These are phyloP conservation scores for Elongisporangium undulatum DNA, from an alignment of 352 stramenopile genomes.

Conservation along the genomic window DNA sequence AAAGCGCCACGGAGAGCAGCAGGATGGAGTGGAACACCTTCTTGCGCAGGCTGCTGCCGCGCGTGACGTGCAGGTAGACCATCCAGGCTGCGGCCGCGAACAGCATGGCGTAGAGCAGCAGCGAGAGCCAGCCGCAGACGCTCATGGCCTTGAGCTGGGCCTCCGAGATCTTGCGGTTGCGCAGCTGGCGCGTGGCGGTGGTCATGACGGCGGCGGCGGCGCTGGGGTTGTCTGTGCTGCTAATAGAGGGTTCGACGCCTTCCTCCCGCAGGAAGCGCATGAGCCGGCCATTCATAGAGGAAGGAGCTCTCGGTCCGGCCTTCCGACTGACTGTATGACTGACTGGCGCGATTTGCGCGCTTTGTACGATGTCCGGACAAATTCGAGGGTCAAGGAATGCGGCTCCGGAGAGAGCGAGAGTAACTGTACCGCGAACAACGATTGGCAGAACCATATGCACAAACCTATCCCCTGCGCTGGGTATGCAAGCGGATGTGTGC, in stretches of 20 bases:
- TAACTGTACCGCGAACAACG: neutral
- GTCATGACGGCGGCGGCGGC: slow-evolving; percentile 1
- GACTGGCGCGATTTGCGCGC: neutral
- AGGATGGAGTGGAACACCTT: slow-evolving; percentile 72
- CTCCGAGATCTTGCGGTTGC: slow-evolving; percentile 5
- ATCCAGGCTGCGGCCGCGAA: slow-evolving; percentile 58
- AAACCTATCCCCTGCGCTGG: neutral
- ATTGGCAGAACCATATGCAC: neutral
- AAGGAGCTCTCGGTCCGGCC: neutral
- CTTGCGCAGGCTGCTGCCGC: slow-evolving; percentile 48
- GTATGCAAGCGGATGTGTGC: neutral
- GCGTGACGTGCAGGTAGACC: slow-evolving; percentile 50
- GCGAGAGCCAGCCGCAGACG: slow-evolving; percentile 52
- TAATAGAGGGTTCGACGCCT: neutral
- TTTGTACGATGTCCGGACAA: neutral
- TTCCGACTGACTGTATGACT: neutral
- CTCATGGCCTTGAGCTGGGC: slow-evolving; percentile 40
- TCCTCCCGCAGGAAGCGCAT: neutral
- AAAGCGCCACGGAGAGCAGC: slow-evolving; percentile 55
- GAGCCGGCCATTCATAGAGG: neutral
- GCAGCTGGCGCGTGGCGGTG: neutral
- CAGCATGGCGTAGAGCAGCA: slow-evolving; percentile 62
- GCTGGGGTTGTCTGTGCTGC: neutral
- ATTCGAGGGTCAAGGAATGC: neutral
- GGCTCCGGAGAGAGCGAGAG: neutral